Evolutionary conservation across 2,329 filamentous ascomycete species (phyloP), one percentile per base, ranked within the genome.

Genomic region (Incumbomyces delicatus): DNA sequence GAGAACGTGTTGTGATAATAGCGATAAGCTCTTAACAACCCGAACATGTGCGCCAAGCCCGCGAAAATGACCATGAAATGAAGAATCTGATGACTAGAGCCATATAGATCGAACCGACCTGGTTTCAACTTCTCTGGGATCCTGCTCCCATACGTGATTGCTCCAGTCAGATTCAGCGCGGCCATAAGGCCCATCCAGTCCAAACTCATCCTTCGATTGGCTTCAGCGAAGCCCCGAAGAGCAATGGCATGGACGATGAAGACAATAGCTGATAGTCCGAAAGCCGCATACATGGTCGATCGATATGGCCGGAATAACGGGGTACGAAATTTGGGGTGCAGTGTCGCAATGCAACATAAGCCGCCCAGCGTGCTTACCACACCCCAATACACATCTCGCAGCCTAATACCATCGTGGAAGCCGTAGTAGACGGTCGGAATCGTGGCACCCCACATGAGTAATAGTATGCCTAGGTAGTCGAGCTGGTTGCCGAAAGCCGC

Each of bases 391-490:
- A 58, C 41, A 3, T 53, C 52, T 41, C 63, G 65, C 14, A 66
- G 52, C 10, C 22, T 27, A 8, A 8, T 27, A 8, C 8, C 22
- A 27, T 27, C 22, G 22, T 27, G 22, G 22, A 79, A 77, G 2
- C 66, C 69, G 57, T 77, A 77, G 56, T 75, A 76, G n/a, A 80
- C 63, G 1, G 75, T 71, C 3, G 78, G 77, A 6, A 80, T 66
- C 39, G 76, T 79, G 48, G 73, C 72, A 3, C 74, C 73, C 75
- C 77, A 82, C 62, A 81, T 81, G 49, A 82, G 60, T 6, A 76
- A 64, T 2, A 82, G 69, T 36, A 82, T 76, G 6, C 78, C 77
- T 36, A 78, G 69, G 53, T 80, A 78, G 57, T 83, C 79, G 22
- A 81, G 61, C 54, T 76, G 73, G 50, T 79, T 76, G 5, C 76